These are phyloP conservation scores for Rhododendron ovatum DNA, from an alignment of 148 eudicot species.

Conservation along the genomic window DNA sequence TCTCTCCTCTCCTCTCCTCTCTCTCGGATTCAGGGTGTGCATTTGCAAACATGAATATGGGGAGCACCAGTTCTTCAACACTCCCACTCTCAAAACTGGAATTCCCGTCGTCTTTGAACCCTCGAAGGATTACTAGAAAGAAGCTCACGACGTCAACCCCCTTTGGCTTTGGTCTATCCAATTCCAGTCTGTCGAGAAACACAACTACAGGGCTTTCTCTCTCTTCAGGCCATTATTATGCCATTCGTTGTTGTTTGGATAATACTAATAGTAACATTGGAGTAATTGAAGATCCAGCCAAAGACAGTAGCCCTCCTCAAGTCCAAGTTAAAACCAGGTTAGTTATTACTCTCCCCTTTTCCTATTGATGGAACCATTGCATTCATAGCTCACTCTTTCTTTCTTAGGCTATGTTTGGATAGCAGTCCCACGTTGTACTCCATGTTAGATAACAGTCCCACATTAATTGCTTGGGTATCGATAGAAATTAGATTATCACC, in stretches of 20 bases:
- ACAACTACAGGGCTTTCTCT: neutral
- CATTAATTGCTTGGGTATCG: neutral
- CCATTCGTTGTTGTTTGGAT: slow-evolving; percentile 1
- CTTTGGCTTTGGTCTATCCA: neutral
- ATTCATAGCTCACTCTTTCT: neutral
- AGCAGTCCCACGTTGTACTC: neutral
- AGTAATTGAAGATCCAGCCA: slow-evolving; percentile 8
- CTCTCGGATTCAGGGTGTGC: neutral
- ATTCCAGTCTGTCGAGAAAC: neutral
- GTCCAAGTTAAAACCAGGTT: slow-evolving; percentile 25
- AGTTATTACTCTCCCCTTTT: neutral
- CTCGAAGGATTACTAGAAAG: neutral
- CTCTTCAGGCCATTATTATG: neutral
- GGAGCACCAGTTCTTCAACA: slow-evolving; percentile 5
- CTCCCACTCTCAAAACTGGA: slow-evolving; percentile 5
- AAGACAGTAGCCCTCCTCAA: neutral
- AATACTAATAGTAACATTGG: neutral
- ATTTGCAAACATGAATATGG: slow-evolving; percentile 5
- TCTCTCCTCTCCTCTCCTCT: neutral
- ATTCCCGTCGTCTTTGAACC: neutral
- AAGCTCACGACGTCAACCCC: neutral
- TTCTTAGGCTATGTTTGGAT: neutral
- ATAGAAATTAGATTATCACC: too few species aligned
- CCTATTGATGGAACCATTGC: neutral
- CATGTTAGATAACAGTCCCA: neutral